Base-by-base conservation (phyloP, 106 monocot species). In the Dendrobium catenatum region DNA sequence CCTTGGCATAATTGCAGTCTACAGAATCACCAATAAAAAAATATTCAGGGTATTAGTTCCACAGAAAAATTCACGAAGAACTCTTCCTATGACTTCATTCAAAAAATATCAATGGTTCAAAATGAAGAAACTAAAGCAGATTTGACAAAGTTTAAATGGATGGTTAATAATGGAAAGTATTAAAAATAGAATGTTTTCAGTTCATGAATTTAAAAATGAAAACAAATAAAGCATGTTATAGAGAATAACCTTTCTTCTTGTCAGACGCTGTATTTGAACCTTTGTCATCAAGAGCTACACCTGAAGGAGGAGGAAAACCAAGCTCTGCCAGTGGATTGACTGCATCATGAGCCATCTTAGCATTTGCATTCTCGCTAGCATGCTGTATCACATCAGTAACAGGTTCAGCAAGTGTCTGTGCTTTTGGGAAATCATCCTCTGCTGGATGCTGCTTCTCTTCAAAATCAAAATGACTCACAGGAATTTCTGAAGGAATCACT, bases 1-100 rank as follows among this genome's bases (percentile, higher is more conserved):
- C 94, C 78, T 91, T 91, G 29, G 83, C 88, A 73, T 85, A 94
- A 78, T 94, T 88, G 43, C 94, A 94, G 24, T 64, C 93, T 94
- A 44, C 86, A 86, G 27, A 49, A 76, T 44, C 46, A 75, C 1
- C 74, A 48, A 49, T 11, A 48, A 47, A 76, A 76, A 74, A 2
- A 19, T 17, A 42, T 16, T 73, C 9, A 24, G 29, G 58, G 3
- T 41, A 79, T 24, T 41, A 58, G 42, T 33, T 20, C 27, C 83
- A 74, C 19, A 20, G 4, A 70, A 37, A 33, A 70, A 29, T 29
- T 70, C 8, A 70, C 29, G 2, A 17, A 33, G 0, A 33, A 70
- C 2, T 70, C 2, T 70, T 70, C 2, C 33, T 70, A 70, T 10
- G 15, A 51, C 51, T 70, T 31, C 37, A 70, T 70, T 31, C 33